Base-by-base conservation (phyloP, 495 filamentous ascomycete species). In the Lasiosphaeria hispida region DNA sequence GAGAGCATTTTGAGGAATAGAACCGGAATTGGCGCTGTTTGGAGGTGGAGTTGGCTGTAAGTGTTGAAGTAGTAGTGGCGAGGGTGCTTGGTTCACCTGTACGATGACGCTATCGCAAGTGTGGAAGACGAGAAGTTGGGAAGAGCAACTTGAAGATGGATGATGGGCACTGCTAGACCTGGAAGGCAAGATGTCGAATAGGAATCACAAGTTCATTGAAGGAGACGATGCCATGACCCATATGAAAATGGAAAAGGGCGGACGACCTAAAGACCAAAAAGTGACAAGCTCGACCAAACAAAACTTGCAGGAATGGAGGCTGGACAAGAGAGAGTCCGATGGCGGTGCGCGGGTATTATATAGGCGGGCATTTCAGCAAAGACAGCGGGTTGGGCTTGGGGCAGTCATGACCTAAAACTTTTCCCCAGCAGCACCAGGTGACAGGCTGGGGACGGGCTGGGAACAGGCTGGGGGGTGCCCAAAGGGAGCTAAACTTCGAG, bases 1-100 rank as follows among this genome's bases (percentile, higher is more conserved):
- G 75, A 73, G 34, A 80, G 71, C 75, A 78, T 77, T 35, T 42
- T 67, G 38, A 45, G 47, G 10, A 11, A 10, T 17, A 18, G 18
- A 14, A n/a, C 30, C n/a, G 17, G 33, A 41, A 49, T 2, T 30
- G 23, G 23, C 5, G 23, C 23, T 2, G 23, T 2, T 5, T 40
- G 43, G 43, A 17, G 15, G 43, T 45, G 11, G 10, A 45, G 43
- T 30, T 45, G 18, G 18, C 7, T 2, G 23, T 2, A 30, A 30
- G 23, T 5, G 23, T 2, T 5, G 5, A n/a, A 34, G 18, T 14
- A 34, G 18, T 14, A 38, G 42, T 43, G 35, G 23, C 17, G 43
- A 45, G 15, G 51, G 4, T 19, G 23, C 23, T 30, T 30, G 23
- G 5, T 30, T 30, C 23, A 30, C 23, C 5, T 30, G 5, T 30